phyloP scores from a whole-genome alignment of 495 filamentous ascomycete species.

The Neurospora pannonica region DNA sequence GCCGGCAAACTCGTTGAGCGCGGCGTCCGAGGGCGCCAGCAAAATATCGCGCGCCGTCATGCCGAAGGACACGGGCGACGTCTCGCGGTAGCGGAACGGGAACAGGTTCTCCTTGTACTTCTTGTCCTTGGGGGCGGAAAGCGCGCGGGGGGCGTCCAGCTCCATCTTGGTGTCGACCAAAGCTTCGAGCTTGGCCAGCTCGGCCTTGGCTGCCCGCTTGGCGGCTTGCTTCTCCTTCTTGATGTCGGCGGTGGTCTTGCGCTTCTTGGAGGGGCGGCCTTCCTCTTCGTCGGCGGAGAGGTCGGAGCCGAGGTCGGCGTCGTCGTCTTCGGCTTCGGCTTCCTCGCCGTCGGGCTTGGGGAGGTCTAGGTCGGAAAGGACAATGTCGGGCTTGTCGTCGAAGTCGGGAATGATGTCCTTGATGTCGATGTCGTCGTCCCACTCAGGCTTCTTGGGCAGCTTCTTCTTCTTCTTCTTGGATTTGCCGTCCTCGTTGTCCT shows the following conservation, averaged over 20 bases:
- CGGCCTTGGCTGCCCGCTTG: constrained; percentile 64
- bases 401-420: constrained; percentile 85
- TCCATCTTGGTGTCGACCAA: constrained; percentile 78
- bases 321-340: constrained; percentile 31
- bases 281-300: constrained; percentile 19
- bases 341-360: constrained; percentile 31
- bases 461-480: constrained; percentile 33
- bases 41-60: constrained; percentile 85
- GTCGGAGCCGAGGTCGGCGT: constrained; percentile 9
- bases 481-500: constrained; percentile 11
- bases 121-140: constrained; percentile 24
- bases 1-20: constrained; percentile 83
- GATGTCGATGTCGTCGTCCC: constrained; percentile 96
- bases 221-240: constrained; percentile 57
- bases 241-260: constrained; percentile 55
- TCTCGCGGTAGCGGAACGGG: constrained; percentile 85
- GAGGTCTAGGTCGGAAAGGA: constrained; percentile 44
- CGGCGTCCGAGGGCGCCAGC: constrained; percentile 69
- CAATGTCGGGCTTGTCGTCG: constrained; percentile 49
- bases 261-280: constrained; percentile 38
- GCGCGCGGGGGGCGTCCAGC: constrained; percentile 51
- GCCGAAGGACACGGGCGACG: constrained; percentile 81
- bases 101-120: constrained; percentile 6
- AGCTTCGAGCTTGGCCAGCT: constrained; percentile 73
- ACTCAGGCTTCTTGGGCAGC: constrained; percentile 80